Evolutionary conservation across 495 filamentous ascomycete species (phyloP).

Genomic region (Haplographium delicatum): DNA sequence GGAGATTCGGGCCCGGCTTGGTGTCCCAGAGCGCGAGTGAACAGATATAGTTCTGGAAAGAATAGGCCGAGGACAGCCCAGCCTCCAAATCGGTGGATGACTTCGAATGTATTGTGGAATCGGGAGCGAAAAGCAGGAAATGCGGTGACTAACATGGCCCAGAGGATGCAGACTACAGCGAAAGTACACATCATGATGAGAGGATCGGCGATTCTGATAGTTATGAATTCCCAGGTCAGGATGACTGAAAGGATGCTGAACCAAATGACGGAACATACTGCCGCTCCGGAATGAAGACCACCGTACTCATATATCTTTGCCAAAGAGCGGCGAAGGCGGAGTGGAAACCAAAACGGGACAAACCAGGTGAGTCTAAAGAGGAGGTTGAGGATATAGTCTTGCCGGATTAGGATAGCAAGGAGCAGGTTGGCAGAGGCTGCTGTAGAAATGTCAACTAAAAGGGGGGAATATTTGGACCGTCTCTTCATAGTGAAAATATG

Average conservation of each 20-base stretch:
- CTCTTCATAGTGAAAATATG: slow-evolving; percentile 15
- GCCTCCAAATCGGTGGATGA: slow-evolving; percentile 60
- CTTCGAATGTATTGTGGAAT: slow-evolving; percentile 61
- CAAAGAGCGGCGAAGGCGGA: slow-evolving; percentile 56
- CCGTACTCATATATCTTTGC: slow-evolving; percentile 77
- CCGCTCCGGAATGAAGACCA: slow-evolving; percentile 69
- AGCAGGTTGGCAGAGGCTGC: slow-evolving; percentile 45
- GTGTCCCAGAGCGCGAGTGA: slow-evolving; percentile 28
- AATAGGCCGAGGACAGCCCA: slow-evolving; percentile 59
- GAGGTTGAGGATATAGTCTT: slow-evolving; percentile 70
- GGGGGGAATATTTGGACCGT: slow-evolving; percentile 14
- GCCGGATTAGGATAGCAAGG: slow-evolving; percentile 54
- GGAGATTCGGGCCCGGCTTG: slow-evolving; percentile 11
- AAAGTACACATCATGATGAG: slow-evolving; percentile 29
- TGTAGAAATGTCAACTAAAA: slow-evolving; percentile 23
- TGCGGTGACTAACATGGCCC: slow-evolving; percentile 39
- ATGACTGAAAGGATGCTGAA: slow-evolving; percentile 48
- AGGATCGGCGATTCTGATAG: slow-evolving; percentile 32
- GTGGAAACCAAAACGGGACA: slow-evolving; percentile 53
- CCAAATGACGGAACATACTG: slow-evolving; percentile 63
- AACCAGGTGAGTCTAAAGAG: slow-evolving; percentile 57
- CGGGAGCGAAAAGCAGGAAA: slow-evolving; percentile 46
- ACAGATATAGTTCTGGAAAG: slow-evolving; percentile 41
- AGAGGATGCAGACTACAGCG: slow-evolving; percentile 38
- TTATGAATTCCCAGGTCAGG: slow-evolving; percentile 37